Evolutionary conservation across 108 stramenopile genomes (phyloP).

Genomic region (Bacterosira constricta): DNA sequence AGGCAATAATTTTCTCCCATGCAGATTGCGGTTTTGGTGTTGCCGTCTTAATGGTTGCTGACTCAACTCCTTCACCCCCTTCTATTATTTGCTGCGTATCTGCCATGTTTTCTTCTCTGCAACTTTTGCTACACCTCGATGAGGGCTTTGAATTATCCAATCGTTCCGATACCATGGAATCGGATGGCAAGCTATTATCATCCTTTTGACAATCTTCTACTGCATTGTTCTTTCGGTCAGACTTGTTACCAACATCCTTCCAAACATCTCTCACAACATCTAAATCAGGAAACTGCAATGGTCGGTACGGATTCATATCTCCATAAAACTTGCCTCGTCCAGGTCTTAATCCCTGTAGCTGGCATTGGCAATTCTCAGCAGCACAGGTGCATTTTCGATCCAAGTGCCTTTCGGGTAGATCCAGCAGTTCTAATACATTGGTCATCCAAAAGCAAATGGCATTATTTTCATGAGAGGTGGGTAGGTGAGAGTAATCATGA

Average conservation of each 20-base stretch:
- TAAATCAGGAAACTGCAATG: slow-evolving; percentile 36
- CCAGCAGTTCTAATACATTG: slow-evolving; percentile 37
- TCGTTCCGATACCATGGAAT: too few relatives aligned
- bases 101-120: not conserved
- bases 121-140: not conserved
- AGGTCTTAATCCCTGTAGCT: slow-evolving; percentile 1
- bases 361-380: not conserved
- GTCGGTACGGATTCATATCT: slow-evolving; percentile 19
- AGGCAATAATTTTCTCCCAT: slow-evolving; percentile 24
- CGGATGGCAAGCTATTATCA: not conserved
- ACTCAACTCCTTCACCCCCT: not conserved
- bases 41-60: not conserved
- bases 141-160: not conserved
- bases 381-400: not conserved
- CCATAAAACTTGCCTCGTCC: slow-evolving; percentile 16
- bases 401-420: slow-evolving; percentile 21
- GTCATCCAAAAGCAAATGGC: slow-evolving; percentile 48
- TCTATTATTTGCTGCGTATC: not conserved
- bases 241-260: slow-evolving; percentile 5
- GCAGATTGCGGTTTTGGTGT: not conserved
- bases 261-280: slow-evolving; percentile 1
- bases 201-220: not conserved
- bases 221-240: not conserved
- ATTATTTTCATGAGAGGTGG: slow-evolving; percentile 23
- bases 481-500: slow-evolving; percentile 20